Conservation (phyloP, 1,139 yeast species). For the Nakaseomyces glabratus region DNA sequence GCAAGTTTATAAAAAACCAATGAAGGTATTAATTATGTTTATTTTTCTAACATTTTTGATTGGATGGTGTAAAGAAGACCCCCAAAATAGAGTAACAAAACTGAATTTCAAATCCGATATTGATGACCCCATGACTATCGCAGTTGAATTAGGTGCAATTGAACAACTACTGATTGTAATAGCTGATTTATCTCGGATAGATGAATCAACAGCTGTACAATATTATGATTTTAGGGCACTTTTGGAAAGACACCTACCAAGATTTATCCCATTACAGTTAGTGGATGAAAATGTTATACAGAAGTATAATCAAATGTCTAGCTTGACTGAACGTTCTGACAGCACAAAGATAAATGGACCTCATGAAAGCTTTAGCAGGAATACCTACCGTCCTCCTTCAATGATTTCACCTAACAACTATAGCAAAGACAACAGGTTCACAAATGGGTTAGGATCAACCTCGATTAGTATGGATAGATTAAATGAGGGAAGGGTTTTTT, state of each 20-base stretch:
- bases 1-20: slow-evolving; percentile 42
- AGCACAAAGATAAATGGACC: neutral
- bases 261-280: slow-evolving; percentile 40
- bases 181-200: slow-evolving; percentile 50
- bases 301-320: neutral
- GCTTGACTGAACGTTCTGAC: neutral
- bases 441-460: neutral
- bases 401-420: neutral
- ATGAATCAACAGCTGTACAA: slow-evolving; percentile 33
- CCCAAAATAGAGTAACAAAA: slow-evolving; percentile 34
- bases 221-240: slow-evolving; percentile 60
- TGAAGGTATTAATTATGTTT: slow-evolving; percentile 51
- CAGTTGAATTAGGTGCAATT: slow-evolving; percentile 62
- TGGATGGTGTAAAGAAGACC: slow-evolving; percentile 56
- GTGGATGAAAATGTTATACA: slow-evolving; percentile 35
- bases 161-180: slow-evolving; percentile 67
- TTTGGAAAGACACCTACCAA: slow-evolving; percentile 58
- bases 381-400: no score
- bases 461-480: neutral
- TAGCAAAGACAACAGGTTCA: no score
- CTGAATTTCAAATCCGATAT: slow-evolving; percentile 40
- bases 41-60: slow-evolving; percentile 57
- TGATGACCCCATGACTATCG: slow-evolving; percentile 43
- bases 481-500: slow-evolving; percentile 13
- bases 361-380: no score